Base-by-base conservation (phyloP, 2,329 filamentous ascomycete species). In the Trichoderma breve region DNA sequence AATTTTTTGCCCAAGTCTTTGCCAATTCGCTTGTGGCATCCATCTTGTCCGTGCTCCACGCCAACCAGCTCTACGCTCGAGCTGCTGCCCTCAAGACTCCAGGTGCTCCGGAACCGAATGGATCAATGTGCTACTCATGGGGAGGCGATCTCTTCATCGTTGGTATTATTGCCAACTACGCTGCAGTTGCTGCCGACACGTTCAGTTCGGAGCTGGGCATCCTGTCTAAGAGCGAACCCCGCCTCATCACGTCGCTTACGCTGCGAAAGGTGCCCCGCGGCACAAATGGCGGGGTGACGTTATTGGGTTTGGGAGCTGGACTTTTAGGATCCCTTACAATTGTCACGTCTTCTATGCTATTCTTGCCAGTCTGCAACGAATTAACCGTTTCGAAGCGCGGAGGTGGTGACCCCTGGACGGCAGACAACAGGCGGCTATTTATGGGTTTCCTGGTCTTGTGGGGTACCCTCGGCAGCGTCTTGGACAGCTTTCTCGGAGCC, bases 151-250 rank as follows among this genome's bases (percentile, higher is more conserved):
- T 92, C 6, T 83, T 91, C 4, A 83, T 91, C 12, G 78, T 92
- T 24, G 90, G 90, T 14, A 90, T 92, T 75, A 88, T 92, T 75
- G 89, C 90, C 55, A 95, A 97, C 83, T 99, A 99, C 78, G 95
- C 94, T 30, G 93, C 93, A 63, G 94, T 97, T 11, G 90, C 94
- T 24, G 93, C 95, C 64, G 96, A 99, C 81, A 99, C 96, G 0
- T 96, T 98, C 80, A 95, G 93, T 71, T 97, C 94, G 12, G 96
- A 99, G 83, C 90, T 99, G 24, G 96, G 96, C 15, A 99, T 99
- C 71, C 86, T 99, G 14, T 92, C 95, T 7, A 89, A 86, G 72
- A 87, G 87, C 28, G 84, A 89, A 58, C 96, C 96, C 9, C 90
- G 95, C 43, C 88, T 99, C 47, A 95, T 99, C 79, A 98, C 94